phyloP scores from a whole-genome alignment of 306 rosid species.

The Purshia tridentata region DNA sequence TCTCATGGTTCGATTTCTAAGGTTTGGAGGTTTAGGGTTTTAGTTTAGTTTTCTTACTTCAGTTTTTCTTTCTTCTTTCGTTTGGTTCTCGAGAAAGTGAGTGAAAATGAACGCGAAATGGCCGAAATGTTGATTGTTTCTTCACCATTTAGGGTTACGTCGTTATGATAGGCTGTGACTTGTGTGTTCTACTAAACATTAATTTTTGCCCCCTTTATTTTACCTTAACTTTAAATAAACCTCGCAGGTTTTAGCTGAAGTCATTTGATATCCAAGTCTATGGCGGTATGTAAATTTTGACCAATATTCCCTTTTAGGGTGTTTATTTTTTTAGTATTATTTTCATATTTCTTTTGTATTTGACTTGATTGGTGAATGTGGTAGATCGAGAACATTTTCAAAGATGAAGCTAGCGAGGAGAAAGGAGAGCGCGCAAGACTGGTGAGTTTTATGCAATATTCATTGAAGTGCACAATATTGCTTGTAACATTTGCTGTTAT shows the following conservation, averaged over 20 bases:
- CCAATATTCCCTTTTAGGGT: not conserved
- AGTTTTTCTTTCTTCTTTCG: not conserved
- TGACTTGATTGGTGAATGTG: slow-evolving; percentile 27
- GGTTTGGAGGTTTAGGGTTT: slow-evolving; percentile 26
- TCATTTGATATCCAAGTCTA: slow-evolving; percentile 27
- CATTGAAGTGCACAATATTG: not conserved
- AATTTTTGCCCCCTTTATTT: not conserved
- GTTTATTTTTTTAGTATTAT: not conserved
- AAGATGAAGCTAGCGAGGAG: slow-evolving; percentile 95
- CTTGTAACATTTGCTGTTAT: not conserved
- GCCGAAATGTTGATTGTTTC: not conserved
- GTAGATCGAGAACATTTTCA: slow-evolving; percentile 67
- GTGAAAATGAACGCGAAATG: not conserved
- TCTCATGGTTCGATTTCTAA: slow-evolving; percentile 2
- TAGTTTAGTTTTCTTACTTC: not conserved
- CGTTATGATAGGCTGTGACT: not conserved
- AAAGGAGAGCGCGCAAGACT: slow-evolving; percentile 96
- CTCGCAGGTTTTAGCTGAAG: slow-evolving; percentile 24
- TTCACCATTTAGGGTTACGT: not conserved
- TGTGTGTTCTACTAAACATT: not conserved
- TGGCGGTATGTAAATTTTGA: slow-evolving; percentile 59
- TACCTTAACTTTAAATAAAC: not conserved
- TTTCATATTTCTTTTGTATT: not conserved
- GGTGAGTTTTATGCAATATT: slow-evolving; percentile 44
- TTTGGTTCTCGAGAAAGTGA: slow-evolving; percentile 6